Conservation (phyloP, 768 basidiomycete species). For the Pleurotus djamor region DNA sequence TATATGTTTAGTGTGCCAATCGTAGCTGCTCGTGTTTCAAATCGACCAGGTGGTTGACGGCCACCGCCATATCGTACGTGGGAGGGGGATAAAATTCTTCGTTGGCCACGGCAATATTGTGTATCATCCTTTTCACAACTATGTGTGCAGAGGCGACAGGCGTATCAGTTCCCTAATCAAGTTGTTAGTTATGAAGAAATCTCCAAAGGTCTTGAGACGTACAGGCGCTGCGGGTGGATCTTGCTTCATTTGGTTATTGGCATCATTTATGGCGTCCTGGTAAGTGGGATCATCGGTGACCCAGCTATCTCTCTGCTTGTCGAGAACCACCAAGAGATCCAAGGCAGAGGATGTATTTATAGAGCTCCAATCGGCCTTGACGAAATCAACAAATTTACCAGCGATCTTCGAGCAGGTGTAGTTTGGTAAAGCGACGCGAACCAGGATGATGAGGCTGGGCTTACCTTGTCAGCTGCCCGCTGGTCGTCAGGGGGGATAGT, state of each 20-base stretch:
- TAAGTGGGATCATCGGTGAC: neutral
- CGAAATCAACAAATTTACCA: conserved; percentile 2
- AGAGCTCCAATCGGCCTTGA: neutral
- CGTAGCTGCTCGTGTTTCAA: conserved; percentile 2
- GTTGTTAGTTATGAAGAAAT: neutral
- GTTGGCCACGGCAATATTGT: neutral
- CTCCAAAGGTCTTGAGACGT: neutral
- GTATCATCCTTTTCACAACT: neutral
- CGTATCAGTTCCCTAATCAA: neutral
- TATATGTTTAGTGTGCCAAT: no score
- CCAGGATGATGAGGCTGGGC: neutral
- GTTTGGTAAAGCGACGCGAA: neutral
- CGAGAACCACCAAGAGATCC: conserved; percentile 4
- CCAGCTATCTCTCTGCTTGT: conserved; percentile 4
- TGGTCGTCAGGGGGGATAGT: neutral
- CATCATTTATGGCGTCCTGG: conserved; percentile 1
- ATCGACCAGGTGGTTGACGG: neutral
- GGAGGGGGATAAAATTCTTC: conserved; percentile 5
- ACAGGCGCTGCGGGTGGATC: neutral
- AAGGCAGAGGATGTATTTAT: neutral
- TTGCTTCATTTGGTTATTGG: neutral
- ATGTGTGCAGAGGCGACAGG: neutral
- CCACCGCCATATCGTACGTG: neutral
- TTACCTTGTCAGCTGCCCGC: conserved; percentile 2
- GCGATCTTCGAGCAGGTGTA: neutral